phyloP scores from a whole-genome alignment of 2,329 filamentous ascomycete genomes.

The Aspergillus japonicus region DNA sequence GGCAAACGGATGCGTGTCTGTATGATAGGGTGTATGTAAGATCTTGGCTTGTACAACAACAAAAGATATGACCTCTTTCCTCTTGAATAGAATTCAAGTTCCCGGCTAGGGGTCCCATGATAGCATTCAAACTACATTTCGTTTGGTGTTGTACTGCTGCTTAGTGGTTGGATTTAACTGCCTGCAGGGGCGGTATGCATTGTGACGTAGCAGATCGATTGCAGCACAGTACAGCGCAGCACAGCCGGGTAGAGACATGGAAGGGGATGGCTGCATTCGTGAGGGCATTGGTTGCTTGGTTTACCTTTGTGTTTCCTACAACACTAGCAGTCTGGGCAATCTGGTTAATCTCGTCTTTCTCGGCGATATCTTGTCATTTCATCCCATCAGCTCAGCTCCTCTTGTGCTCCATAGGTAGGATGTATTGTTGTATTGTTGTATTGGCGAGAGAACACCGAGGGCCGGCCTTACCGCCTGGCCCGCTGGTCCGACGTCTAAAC shows the following conservation, averaged over 20 bases:
- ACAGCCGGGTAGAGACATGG: background rate
- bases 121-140: background rate
- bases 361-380: background rate
- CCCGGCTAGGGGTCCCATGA: background rate
- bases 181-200: slow-evolving; percentile 2
- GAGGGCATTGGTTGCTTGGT: background rate
- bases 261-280: background rate
- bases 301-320: background rate
- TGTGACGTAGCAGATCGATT: slow-evolving; percentile 4
- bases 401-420: no score
- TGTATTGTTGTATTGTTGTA: background rate
- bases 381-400: background rate
- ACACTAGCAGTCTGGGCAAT: no score
- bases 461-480: slow-evolving; percentile 14
- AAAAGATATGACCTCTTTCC: background rate
- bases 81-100: background rate
- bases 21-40: background rate
- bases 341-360: background rate
- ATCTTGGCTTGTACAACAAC: background rate
- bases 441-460: slow-evolving; percentile 16
- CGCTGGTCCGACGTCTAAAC: slow-evolving; percentile 20
- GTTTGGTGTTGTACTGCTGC: background rate
- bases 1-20: background rate
- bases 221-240: background rate
- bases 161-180: background rate